A percentile compares a stretch with the other conserved stretches of the same genome.
Evolutionary conservation across 2,329 filamentous ascomycete species (phyloP).

Genomic region (Paracoccidioides brasiliensis): DNA sequence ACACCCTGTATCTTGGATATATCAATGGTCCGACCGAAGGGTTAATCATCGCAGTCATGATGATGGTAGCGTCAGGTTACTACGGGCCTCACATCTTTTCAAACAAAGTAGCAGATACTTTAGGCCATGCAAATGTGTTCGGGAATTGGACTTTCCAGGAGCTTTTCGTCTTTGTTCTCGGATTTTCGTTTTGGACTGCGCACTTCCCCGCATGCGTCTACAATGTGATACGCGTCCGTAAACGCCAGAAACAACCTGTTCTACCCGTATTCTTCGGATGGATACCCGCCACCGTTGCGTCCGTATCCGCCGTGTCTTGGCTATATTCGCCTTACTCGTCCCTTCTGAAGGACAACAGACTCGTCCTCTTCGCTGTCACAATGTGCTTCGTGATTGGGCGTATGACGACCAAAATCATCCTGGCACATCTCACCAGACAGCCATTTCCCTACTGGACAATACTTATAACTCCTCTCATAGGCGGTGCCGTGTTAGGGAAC

Average conservation of each 20-base stretch:
- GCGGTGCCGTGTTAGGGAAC: constrained; percentile 72
- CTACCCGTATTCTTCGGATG: constrained; percentile 82
- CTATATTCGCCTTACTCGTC: constrained; percentile 79
- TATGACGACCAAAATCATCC: constrained; percentile 98
- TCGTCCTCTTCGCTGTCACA: constrained; percentile 82
- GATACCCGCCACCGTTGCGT: constrained; percentile 80
- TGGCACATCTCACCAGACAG: constrained; percentile 84
- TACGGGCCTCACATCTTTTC: constrained; percentile 85
- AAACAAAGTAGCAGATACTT: constrained; percentile 53
- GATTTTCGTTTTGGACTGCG: constrained; percentile 50
- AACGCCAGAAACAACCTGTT: constrained; percentile 57
- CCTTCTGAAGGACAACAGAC: constrained; percentile 68
- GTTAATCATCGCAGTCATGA: constrained; percentile 68
- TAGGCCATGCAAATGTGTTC: constrained; percentile 52
- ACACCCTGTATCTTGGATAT: constrained; percentile 88
- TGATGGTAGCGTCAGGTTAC: constrained; percentile 79
- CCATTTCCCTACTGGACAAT: constrained; percentile 96
- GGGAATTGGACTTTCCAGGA: constrained; percentile 68
- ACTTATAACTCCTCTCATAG: constrained; percentile 74
- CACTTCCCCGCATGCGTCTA: constrained; percentile 83
- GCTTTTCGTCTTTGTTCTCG: constrained; percentile 66
- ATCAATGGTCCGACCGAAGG: constrained; percentile 98
- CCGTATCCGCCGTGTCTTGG: constrained; percentile 63
- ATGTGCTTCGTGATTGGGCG: constrained; percentile 96
- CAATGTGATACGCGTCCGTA: constrained; percentile 70